Evolutionary conservation across 805 yeast genomes (phyloP).

Genomic region (Kregervanrija pseudodelftensis): DNA sequence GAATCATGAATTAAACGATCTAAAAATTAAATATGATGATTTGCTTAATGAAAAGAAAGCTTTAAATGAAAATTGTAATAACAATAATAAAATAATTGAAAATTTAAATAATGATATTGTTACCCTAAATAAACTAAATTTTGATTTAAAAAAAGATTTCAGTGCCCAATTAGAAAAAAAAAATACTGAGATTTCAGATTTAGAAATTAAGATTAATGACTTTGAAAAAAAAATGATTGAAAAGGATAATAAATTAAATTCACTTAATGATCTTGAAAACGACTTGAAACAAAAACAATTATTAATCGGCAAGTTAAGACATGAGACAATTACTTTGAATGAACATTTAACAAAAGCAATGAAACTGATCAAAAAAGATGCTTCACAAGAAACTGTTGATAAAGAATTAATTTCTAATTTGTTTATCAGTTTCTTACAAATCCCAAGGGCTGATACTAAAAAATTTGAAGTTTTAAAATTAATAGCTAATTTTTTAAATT

Average conservation of each 20-base stretch:
- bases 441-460: constrained; percentile 90
- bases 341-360: constrained; percentile 95
- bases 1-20: constrained; percentile 33
- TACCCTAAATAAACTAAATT: constrained; percentile 15
- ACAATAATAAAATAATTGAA: constrained; percentile 21
- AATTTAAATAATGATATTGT: constrained; percentile 23
- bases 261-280: constrained; percentile 34
- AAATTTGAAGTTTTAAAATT: constrained; percentile 87
- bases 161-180: constrained; percentile 13
- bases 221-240: constrained; percentile 8
- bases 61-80: constrained; percentile 13
- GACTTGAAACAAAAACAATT: constrained; percentile 67
- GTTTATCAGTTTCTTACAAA: constrained; percentile 71
- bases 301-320: constrained; percentile 83
- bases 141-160: constrained; percentile 12
- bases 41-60: constrained; percentile 21
- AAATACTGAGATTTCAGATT: constrained; percentile 14
- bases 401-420: constrained; percentile 84
- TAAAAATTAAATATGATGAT: constrained; percentile 20
- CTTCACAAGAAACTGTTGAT: constrained; percentile 73
- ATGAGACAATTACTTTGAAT: constrained; percentile 87
- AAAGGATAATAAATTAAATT: constrained; percentile 17
- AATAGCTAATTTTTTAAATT: constrained; percentile 72
- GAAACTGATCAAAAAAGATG: constrained; percentile 70
- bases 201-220: constrained; percentile 13